Percentiles rank a stretch among this genome's conserved stretches.
These are phyloP conservation scores for Microdochium paspali DNA, from an alignment of 2,329 filamentous ascomycete species.

Conservation along the genomic window DNA sequence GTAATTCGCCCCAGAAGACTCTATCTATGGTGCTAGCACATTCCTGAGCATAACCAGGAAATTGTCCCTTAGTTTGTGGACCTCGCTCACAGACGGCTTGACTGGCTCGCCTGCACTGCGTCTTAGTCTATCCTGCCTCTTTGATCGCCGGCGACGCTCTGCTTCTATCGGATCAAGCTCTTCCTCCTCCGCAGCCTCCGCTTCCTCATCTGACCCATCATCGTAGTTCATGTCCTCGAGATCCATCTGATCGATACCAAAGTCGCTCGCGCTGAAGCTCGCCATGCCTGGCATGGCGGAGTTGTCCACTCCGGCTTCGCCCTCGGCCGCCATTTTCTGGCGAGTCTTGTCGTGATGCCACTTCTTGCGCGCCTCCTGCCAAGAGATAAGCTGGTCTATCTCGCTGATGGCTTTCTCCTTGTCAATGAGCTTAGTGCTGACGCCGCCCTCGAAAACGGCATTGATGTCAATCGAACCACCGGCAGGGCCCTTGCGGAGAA, in stretches of 20 bases:
- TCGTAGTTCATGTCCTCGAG: conserved; percentile 78
- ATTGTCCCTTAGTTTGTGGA: conserved; percentile 69
- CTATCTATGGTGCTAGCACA: conserved; percentile 60
- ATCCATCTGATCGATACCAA: conserved; percentile 81
- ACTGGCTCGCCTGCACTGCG: conserved; percentile 73
- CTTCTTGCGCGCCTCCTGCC: conserved; percentile 93
- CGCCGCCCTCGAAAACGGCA: conserved; percentile 75
- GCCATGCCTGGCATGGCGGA: conserved; percentile 40
- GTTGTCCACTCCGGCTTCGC: conserved; percentile 37
- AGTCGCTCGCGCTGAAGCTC: conserved; percentile 71
- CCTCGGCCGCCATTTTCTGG: conserved; percentile 96
- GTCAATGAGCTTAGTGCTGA: conserved; percentile 58
- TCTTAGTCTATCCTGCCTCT: conserved; percentile 70
- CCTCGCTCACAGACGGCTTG: conserved; percentile 71
- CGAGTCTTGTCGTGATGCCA: conserved; percentile 98
- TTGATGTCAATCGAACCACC: conserved; percentile 92
- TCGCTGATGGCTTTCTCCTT: conserved; percentile 65
- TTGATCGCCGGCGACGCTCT: conserved; percentile 68
- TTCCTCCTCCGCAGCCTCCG: conserved; percentile 63
- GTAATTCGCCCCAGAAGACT: no score
- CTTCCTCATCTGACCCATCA: conserved; percentile 58
- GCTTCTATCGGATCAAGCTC: conserved; percentile 80
- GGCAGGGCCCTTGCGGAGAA: conserved; percentile 75
- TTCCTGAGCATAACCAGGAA: conserved; percentile 76
- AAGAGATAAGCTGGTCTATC: conserved; percentile 77